phyloP scores from a whole-genome alignment of 208 protist species.

The Borovskyia barvae region DNA sequence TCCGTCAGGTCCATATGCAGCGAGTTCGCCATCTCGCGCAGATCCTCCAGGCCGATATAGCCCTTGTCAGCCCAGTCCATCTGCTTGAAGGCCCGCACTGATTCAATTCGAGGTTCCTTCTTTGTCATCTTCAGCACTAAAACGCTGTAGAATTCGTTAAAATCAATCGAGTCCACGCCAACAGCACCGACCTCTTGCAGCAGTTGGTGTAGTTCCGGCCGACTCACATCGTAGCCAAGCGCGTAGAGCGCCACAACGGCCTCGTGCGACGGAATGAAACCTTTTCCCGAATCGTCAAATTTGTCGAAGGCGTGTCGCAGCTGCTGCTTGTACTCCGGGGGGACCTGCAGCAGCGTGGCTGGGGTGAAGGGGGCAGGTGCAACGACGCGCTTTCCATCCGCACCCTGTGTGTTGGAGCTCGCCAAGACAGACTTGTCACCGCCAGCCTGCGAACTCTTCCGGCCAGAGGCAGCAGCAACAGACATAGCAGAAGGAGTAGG shows the following conservation, averaged over 20 bases:
- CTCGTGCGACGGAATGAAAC: constrained; percentile 83
- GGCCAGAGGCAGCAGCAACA: constrained; percentile 4
- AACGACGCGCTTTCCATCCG: constrained; percentile 6
- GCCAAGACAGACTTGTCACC: constrained; percentile 9
- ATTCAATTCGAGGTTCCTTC: constrained; percentile 78
- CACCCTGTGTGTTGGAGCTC: not conserved
- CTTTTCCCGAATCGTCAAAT: constrained; percentile 93
- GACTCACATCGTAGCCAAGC: constrained; percentile 93
- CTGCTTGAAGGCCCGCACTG: constrained; percentile 90
- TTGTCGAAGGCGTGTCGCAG: constrained; percentile 95
- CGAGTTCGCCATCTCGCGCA: constrained; percentile 90
- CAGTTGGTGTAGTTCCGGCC: constrained; percentile 83
- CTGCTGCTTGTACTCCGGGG: constrained; percentile 78
- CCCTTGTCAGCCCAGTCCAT: constrained; percentile 93
- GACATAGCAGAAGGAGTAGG: constrained; percentile 7
- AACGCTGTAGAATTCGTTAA: constrained; percentile 90
- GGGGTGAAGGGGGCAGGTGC: constrained; percentile 20
- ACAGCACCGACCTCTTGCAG: constrained; percentile 69
- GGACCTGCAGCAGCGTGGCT: constrained; percentile 49
- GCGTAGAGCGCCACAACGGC: constrained; percentile 92
- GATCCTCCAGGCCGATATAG: constrained; percentile 94
- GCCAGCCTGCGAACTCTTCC: not conserved
- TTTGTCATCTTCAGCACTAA: constrained; percentile 83
- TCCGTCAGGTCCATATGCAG: constrained; percentile 94
- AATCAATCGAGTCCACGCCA: constrained; percentile 75